phyloP scores from a whole-genome alignment of 2,329 filamentous ascomycete genomes.

The Verticillium nonalfalfae region DNA sequence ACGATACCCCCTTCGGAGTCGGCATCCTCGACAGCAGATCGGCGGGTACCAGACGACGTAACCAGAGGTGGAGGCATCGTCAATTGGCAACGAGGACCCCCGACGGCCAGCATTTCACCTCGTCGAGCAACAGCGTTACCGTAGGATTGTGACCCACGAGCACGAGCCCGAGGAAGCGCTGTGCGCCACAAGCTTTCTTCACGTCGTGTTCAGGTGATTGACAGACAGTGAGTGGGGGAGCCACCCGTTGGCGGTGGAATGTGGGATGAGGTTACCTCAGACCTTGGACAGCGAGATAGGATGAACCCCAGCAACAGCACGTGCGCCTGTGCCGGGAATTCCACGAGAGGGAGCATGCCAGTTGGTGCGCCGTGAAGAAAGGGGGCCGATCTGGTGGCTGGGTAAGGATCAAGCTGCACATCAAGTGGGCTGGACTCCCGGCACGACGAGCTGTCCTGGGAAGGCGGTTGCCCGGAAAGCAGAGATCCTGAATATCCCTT shows the following conservation, averaged over 20 bases:
- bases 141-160: background rate
- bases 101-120: background rate
- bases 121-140: background rate
- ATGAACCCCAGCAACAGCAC: background rate
- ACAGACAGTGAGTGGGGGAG: background rate
- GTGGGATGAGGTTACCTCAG: background rate
- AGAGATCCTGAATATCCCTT: background rate
- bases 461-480: background rate
- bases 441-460: background rate
- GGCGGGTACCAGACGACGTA: background rate
- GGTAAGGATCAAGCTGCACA: background rate
- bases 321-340: background rate
- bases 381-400: background rate
- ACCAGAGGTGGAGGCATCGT: background rate
- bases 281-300: background rate
- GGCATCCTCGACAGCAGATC: background rate
- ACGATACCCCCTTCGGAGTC: background rate
- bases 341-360: background rate
- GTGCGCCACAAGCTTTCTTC: background rate
- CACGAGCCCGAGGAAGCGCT: background rate
- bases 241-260: background rate
- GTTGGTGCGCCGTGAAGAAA: background rate
- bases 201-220: background rate
- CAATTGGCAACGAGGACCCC: background rate
- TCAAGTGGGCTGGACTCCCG: background rate